Percentiles rank a stretch among this genome's conserved stretches.
Conservation (phyloP, 2,329 filamentous ascomycete genomes). For the Stagonosporopsis cucurbitacearum region DNA sequence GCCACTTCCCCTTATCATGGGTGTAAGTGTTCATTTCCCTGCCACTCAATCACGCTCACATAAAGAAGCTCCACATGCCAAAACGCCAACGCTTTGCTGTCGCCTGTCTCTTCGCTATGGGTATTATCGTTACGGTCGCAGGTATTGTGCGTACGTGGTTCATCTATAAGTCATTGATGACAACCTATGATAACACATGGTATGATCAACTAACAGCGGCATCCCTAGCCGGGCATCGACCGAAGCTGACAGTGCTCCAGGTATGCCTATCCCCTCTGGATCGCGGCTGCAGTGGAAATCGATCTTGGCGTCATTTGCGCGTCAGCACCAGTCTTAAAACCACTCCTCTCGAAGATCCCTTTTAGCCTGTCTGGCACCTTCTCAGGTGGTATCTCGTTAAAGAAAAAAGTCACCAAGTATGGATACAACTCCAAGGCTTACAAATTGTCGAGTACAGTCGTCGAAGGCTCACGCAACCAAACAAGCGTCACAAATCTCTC, state of each 20-base stretch:
- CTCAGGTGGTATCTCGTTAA: slow-evolving; percentile 22
- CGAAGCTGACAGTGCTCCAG: background rate
- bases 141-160: slow-evolving; percentile 54
- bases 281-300: slow-evolving; percentile 55
- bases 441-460: slow-evolving; percentile 3
- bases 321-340: slow-evolving; percentile 41
- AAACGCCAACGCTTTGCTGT: slow-evolving; percentile 50
- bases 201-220: slow-evolving; percentile 4
- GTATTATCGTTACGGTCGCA: slow-evolving; percentile 52
- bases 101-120: slow-evolving; percentile 49
- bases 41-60: background rate
- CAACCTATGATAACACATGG: slow-evolving; percentile 55
- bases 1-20: slow-evolving; percentile 53
- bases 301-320: slow-evolving; percentile 53
- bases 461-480: background rate
- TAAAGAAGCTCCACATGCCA: slow-evolving; percentile 49
- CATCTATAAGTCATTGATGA: slow-evolving; percentile 52
- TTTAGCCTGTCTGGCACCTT: slow-evolving; percentile 28
- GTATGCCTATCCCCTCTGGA: slow-evolving; percentile 54
- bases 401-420: slow-evolving; percentile 10
- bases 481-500: slow-evolving; percentile 12
- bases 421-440: slow-evolving; percentile 13
- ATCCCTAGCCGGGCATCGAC: too few relatives aligned
- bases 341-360: slow-evolving; percentile 37
- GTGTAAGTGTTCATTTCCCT: slow-evolving; percentile 21